Conservation (phyloP, 163 green algal species). For the Chlamydomonas reinhardtii region DNA sequence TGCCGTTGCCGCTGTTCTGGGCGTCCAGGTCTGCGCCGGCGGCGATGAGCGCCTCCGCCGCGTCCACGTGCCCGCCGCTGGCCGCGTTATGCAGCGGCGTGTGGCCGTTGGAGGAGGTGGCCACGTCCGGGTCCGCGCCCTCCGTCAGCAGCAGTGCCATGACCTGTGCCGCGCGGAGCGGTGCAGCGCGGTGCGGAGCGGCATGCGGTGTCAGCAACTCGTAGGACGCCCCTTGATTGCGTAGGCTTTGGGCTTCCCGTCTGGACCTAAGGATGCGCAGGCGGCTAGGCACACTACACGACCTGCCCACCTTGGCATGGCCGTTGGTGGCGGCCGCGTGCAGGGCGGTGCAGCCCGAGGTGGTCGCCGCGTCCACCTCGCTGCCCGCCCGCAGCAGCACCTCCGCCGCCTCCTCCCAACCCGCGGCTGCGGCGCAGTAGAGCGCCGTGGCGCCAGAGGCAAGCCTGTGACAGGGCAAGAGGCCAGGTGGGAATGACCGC, state of each 20-base stretch:
- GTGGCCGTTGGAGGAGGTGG: conserved; percentile 46
- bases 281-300: too few species aligned
- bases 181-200: too few species aligned
- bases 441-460: conserved; percentile 59
- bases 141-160: conserved; percentile 45
- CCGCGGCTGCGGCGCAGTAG: conserved; percentile 70
- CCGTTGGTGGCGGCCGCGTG: conserved; percentile 75
- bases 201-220: too few species aligned
- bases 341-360: conserved; percentile 69
- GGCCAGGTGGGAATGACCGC: too few species aligned
- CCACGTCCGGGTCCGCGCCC: conserved; percentile 62
- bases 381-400: conserved; percentile 56
- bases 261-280: too few species aligned
- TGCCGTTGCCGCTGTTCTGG: conserved; percentile 56
- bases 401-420: conserved; percentile 51
- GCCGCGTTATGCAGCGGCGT: conserved; percentile 73
- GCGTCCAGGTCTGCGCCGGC: conserved; percentile 50
- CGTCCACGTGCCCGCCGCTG: conserved; percentile 65
- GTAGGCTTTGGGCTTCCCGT: too few species aligned
- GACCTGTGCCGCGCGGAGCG: not conserved
- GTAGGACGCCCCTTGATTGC: too few species aligned
- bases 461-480: not conserved
- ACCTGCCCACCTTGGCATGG: conserved; percentile 41
- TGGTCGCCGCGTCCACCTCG: conserved; percentile 63
- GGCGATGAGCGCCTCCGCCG: conserved; percentile 60